phyloP scores from a whole-genome alignment of 2,329 filamentous ascomycete species.

The Ustilaginoidea virens region DNA sequence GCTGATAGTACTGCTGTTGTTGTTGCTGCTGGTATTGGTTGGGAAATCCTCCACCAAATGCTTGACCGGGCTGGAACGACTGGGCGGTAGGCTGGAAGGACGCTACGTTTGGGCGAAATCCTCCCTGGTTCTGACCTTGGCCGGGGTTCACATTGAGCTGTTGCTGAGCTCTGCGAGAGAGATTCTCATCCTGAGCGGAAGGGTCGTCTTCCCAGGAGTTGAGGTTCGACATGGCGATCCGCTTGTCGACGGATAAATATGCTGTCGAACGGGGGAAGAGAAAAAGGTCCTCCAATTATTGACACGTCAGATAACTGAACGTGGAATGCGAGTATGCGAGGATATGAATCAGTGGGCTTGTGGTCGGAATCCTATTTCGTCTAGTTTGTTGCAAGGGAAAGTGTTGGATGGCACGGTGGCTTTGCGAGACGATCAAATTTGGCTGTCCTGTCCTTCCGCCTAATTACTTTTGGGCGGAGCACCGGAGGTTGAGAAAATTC shows the following conservation, averaged over 20 bases:
- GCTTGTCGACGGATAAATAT: too few relatives aligned
- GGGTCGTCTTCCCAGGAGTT: conserved; percentile 93
- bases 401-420: conserved; percentile 3
- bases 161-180: conserved; percentile 61
- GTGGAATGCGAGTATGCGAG: too few relatives aligned
- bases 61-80: conserved; percentile 57
- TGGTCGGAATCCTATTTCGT: too few relatives aligned
- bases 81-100: conserved; percentile 61
- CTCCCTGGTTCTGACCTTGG: conserved; percentile 21
- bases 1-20: conserved; percentile 31
- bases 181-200: conserved; percentile 59
- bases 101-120: conserved; percentile 36
- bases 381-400: conserved; percentile 1
- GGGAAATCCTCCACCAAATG: conserved; percentile 42
- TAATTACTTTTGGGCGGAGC: conserved; percentile 8
- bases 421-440: conserved; percentile 1
- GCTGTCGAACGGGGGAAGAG: neutral
- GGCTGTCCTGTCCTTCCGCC: conserved; percentile 4
- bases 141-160: conserved; percentile 55
- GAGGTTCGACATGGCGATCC: conserved; percentile 58
- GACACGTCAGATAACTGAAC: too few relatives aligned
- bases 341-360: too few relatives aligned
- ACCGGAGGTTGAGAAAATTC: conserved; percentile 24
- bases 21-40: conserved; percentile 41
- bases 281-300: too few relatives aligned